Base-by-base conservation (phyloP, 495 filamentous ascomycete genomes). In the Halenospora varia region DNA sequence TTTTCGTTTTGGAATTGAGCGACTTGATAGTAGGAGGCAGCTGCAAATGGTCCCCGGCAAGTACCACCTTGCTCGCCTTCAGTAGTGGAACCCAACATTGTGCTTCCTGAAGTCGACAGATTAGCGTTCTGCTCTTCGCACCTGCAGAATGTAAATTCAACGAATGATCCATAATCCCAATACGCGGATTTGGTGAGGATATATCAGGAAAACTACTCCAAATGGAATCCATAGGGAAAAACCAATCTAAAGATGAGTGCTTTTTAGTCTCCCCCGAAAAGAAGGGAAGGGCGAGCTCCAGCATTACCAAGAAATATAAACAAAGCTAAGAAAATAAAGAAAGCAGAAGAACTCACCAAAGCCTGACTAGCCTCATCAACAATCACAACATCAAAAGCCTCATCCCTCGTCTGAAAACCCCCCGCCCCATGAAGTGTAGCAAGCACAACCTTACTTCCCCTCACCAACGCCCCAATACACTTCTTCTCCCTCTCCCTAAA, bases 71-170 rank as follows among this genome's bases (percentile, higher is more conserved):
- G 51, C 81, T 84, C 1, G 90, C 90, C 9, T 77, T 70, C 15
- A 96, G 75, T 25, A 98, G 71, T 13, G 95, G 84, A n/a, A 97
- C 92, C 94, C 94, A 98, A 71, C 92, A 97, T 69, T 97, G 94
- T 0, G 95, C 91, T 70, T 98, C 94, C 29, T 35, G 13, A 4
- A 35, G 29, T 35, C 29, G 29, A 13, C 6, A 13, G 13, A 35
- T n/a, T n/a, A n/a, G n/a, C n/a, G n/a, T n/a, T n/a, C n/a, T n/a
- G n/a, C n/a, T n/a, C n/a, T n/a, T n/a, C n/a, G n/a, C n/a, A n/a
- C n/a, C n/a, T n/a, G n/a, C n/a, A n/a, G n/a, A n/a, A n/a, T n/a
- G n/a, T n/a, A n/a, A n/a, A n/a, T n/a, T n/a, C n/a, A n/a, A n/a
- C n/a, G n/a, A n/a, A n/a, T n/a, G n/a, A n/a, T n/a, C n/a, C n/a